Percentiles rank a stretch among this genome's conserved stretches.
phyloP scores from a whole-genome alignment of 305 asterid genomes.

The Fraxinus paxiana region DNA sequence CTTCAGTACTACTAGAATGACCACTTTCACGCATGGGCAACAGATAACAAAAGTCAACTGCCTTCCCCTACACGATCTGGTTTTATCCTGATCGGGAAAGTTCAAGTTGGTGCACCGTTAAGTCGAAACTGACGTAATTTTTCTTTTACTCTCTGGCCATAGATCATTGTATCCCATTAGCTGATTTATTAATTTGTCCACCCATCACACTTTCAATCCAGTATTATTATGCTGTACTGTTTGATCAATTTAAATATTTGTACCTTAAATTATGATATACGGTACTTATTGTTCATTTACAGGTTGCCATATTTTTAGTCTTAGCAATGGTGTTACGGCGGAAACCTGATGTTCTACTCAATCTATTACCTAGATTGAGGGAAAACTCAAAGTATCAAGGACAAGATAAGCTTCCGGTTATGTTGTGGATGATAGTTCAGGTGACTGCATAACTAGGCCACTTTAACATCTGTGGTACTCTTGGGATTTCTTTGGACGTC shows the following conservation, averaged over 20 bases:
- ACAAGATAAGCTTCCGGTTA: conserved; percentile 67
- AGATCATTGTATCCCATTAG: not conserved
- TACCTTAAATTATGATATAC: not conserved
- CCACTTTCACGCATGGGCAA: not conserved
- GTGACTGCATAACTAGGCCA: conserved; percentile 27
- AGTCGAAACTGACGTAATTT: not conserved
- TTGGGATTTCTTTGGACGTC: not conserved
- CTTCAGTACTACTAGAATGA: not conserved
- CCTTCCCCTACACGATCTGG: not conserved
- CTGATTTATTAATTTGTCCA: not conserved
- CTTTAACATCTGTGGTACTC: conserved; percentile 2
- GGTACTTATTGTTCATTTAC: conserved; percentile 22
- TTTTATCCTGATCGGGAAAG: not conserved
- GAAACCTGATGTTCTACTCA: conserved; percentile 62
- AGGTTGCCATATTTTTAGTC: conserved; percentile 74
- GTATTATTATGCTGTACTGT: not conserved
- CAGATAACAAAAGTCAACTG: not conserved
- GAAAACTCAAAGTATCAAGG: conserved; percentile 70
- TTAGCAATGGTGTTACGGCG: conserved; percentile 68
- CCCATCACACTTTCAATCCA: not conserved
- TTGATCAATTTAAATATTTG: not conserved
- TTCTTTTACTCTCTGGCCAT: not conserved
- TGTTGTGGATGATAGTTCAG: conserved; percentile 78
- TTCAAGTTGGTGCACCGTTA: not conserved
- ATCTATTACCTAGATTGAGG: conserved; percentile 45